Conservation (phyloP, 129 eudicot genomes). For the Saposhnikovia divaricata region DNA sequence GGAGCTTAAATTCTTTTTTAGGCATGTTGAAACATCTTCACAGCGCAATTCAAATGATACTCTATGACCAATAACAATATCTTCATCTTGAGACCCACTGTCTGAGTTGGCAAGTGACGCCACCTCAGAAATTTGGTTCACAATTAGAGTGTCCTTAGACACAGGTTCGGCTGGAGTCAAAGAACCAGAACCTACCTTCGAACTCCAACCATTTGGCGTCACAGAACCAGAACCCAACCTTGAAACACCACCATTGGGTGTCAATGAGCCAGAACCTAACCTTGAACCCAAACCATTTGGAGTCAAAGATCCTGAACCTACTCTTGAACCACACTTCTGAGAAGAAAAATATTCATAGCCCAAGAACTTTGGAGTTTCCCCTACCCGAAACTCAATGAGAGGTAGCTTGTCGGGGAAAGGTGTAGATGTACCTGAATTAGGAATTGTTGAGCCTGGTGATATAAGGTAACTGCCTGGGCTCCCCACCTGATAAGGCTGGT, state of each 20-base stretch:
- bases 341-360: constrained; percentile 55
- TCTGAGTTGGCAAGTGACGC: constrained; percentile 71
- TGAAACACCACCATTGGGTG: constrained; percentile 61
- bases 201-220: constrained; percentile 65
- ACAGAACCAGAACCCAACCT: constrained; percentile 68
- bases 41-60: constrained; percentile 71
- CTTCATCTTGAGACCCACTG: constrained; percentile 39
- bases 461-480: constrained; percentile 53
- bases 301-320: constrained; percentile 67
- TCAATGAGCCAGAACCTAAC: constrained; percentile 61
- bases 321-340: constrained; percentile 71
- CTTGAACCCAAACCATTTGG: constrained; percentile 58
- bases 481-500: constrained; percentile 44
- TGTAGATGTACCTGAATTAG: constrained; percentile 79
- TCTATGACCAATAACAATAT: constrained; percentile 47
- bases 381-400: constrained; percentile 43
- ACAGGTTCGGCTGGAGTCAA: constrained; percentile 61
- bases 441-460: constrained; percentile 65
- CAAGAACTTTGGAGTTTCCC: constrained; percentile 51
- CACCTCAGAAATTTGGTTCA: constrained; percentile 59
- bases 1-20: constrained; percentile 31
- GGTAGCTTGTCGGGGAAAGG: constrained; percentile 57
- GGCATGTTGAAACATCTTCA: constrained; percentile 30
- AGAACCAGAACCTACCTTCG: constrained; percentile 64
- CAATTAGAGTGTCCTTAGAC: constrained; percentile 29